Evolutionary conservation across 106 monocot genomes (phyloP).

Genomic region (Vanilla planifolia): DNA sequence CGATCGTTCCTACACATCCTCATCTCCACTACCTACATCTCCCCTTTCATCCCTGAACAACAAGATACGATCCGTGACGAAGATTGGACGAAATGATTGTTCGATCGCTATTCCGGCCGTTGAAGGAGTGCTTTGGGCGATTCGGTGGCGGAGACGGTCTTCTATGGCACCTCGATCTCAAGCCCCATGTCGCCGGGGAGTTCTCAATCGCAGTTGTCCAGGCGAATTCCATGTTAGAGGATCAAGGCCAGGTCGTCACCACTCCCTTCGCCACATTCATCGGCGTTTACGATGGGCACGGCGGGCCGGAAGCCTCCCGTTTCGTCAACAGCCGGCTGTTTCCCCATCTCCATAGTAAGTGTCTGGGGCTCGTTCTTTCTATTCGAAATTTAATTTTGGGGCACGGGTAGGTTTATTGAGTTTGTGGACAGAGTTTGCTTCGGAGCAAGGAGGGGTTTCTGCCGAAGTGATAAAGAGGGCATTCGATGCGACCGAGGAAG

Average conservation of each 20-base stretch:
- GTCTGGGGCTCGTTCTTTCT: not conserved
- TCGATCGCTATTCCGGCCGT: conserved; percentile 20
- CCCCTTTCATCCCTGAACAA: not conserved
- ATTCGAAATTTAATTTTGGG: not conserved
- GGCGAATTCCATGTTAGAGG: conserved; percentile 37
- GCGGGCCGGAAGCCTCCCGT: conserved; percentile 48
- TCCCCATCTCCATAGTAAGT: conserved; percentile 34
- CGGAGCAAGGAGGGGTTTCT: conserved; percentile 51
- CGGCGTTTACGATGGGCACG: conserved; percentile 53
- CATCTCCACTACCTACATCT: not conserved
- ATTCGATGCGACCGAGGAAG: conserved; percentile 64
- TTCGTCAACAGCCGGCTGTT: conserved; percentile 43
- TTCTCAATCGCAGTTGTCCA: conserved; percentile 57
- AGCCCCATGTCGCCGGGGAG: conserved; percentile 40
- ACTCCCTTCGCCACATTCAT: conserved; percentile 36
- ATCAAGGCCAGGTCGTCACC: conserved; percentile 46
- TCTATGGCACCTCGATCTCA: conserved; percentile 42
- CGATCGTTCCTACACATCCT: not conserved
- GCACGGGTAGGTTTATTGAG: not conserved
- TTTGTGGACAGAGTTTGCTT: conserved; percentile 22
- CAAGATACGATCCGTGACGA: not conserved
- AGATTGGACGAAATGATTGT: conserved; percentile 8
- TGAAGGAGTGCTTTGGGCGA: conserved; percentile 34
- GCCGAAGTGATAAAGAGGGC: conserved; percentile 60
- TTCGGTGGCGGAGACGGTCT: conserved; percentile 29